Evolutionary conservation across 2,329 filamentous ascomycete genomes (phyloP).

Genomic region (Curvularia sp.): DNA sequence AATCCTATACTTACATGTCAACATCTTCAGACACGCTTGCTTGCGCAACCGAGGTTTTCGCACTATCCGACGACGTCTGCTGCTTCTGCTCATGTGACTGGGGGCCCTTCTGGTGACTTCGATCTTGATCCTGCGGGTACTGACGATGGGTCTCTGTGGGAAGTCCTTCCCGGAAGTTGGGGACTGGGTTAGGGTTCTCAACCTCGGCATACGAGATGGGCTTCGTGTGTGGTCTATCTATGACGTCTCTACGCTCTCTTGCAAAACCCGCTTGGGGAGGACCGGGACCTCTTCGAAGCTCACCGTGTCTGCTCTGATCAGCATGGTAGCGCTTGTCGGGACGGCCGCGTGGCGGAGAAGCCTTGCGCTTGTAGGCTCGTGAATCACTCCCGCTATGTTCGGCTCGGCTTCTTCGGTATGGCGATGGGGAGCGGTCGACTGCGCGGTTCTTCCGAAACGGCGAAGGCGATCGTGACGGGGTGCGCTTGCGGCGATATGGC

Average conservation of each 20-base stretch:
- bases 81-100: conserved; percentile 17
- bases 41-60: conserved; percentile 4
- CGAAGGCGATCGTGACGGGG: conserved; percentile 38
- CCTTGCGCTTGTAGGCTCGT: conserved; percentile 53
- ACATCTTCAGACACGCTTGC: conserved; percentile 22
- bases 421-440: conserved; percentile 39
- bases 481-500: conserved; percentile 37
- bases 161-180: conserved; percentile 27
- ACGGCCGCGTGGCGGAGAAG: conserved; percentile 46
- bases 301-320: conserved; percentile 55
- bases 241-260: conserved; percentile 19
- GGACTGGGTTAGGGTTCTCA: conserved; percentile 54
- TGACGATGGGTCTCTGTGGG: conserved; percentile 15
- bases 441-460: conserved; percentile 38
- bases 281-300: conserved; percentile 64
- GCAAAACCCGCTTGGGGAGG: conserved; percentile 13
- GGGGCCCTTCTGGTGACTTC: conserved; percentile 6
- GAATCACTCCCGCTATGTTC: conserved; percentile 36
- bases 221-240: conserved; percentile 27
- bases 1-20: conserved; percentile 26
- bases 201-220: conserved; percentile 45
- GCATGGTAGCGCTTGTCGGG: conserved; percentile 65
- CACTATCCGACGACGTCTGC: conserved; percentile 13
- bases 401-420: conserved; percentile 33
- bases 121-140: conserved; percentile 12